Evolutionary conservation across 2,329 filamentous ascomycete species (phyloP).

Genomic region (Exophiala alcalophila): DNA sequence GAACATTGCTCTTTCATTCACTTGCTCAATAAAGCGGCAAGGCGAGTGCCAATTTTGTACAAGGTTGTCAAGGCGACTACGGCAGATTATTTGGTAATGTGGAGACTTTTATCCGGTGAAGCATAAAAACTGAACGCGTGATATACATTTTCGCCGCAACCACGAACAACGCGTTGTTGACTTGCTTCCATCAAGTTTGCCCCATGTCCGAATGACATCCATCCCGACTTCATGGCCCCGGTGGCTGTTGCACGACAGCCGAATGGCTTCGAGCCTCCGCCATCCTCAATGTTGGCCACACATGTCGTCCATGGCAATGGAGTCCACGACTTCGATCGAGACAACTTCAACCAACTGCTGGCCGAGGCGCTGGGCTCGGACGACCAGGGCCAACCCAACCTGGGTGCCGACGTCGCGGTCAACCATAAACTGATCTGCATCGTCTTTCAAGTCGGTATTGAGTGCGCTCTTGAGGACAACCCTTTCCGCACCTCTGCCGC

Average conservation of each 20-base stretch:
- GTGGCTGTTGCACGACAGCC: conserved; percentile 18
- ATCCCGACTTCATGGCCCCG: conserved; percentile 23
- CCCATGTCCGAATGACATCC: conserved; percentile 1
- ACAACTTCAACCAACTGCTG: conserved; percentile 72
- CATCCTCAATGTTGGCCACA: conserved; percentile 80
- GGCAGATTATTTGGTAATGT: conserved; percentile 2
- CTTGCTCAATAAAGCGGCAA: not conserved
- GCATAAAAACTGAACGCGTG: not conserved
- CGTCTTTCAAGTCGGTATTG: conserved; percentile 70
- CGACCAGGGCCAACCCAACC: conserved; percentile 44
- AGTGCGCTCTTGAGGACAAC: conserved; percentile 58
- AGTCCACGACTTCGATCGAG: conserved; percentile 63
- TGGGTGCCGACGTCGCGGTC: conserved; percentile 66
- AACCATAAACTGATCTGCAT: conserved; percentile 85
- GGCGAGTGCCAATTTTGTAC: no score
- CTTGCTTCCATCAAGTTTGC: not conserved
- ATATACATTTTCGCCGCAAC: conserved; percentile 1
- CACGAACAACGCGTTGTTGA: conserved; percentile 9
- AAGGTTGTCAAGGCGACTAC: conserved; percentile 1
- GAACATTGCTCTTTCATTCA: no score
- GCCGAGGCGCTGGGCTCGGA: conserved; percentile 58
- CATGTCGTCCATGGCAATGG: conserved; percentile 71
- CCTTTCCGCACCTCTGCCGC: conserved; percentile 59
- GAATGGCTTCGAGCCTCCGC: conserved; percentile 39
- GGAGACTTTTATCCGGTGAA: conserved; percentile 1